phyloP scores from a whole-genome alignment of 2,329 filamentous ascomycete genomes.

The Pseudogymnoascus sp. region DNA sequence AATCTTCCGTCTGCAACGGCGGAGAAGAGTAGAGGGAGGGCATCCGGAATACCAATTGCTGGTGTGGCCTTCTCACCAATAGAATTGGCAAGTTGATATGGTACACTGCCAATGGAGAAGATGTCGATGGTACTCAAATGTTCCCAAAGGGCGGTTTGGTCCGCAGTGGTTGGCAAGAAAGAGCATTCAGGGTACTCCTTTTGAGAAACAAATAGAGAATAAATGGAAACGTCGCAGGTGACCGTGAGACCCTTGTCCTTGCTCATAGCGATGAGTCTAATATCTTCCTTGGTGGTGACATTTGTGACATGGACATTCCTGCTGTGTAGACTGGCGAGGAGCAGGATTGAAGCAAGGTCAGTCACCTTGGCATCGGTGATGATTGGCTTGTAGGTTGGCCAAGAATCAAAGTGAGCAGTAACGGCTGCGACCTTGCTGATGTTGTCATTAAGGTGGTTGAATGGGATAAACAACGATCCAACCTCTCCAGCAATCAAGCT shows the following conservation, averaged over 20 bases:
- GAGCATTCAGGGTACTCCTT: slow-evolving; percentile 59
- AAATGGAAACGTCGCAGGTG: slow-evolving; percentile 75
- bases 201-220: slow-evolving; percentile 66
- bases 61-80: slow-evolving; percentile 46
- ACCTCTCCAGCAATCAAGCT: slow-evolving; percentile 64
- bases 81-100: slow-evolving; percentile 61
- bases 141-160: slow-evolving; percentile 68
- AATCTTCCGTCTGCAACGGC: slow-evolving; percentile 66
- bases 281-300: slow-evolving; percentile 74
- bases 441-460: slow-evolving; percentile 70
- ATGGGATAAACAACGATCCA: slow-evolving; percentile 73
- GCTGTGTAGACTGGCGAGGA: slow-evolving; percentile 69
- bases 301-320: slow-evolving; percentile 73
- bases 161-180: slow-evolving; percentile 55
- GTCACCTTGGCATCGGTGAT: slow-evolving; percentile 74
- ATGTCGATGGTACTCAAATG: slow-evolving; percentile 65
- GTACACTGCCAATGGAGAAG: slow-evolving; percentile 70
- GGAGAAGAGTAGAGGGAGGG: slow-evolving; percentile 65
- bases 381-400: slow-evolving; percentile 71
- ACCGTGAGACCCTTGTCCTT: slow-evolving; percentile 76
- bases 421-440: slow-evolving; percentile 77
- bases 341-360: slow-evolving; percentile 69
- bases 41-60: slow-evolving; percentile 60
- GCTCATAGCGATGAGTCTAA: slow-evolving; percentile 65
- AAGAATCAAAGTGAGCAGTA: slow-evolving; percentile 68